These are phyloP conservation scores for Daldinia sp. DNA, from an alignment of 2,329 filamentous ascomycete species.

Conservation along the genomic window DNA sequence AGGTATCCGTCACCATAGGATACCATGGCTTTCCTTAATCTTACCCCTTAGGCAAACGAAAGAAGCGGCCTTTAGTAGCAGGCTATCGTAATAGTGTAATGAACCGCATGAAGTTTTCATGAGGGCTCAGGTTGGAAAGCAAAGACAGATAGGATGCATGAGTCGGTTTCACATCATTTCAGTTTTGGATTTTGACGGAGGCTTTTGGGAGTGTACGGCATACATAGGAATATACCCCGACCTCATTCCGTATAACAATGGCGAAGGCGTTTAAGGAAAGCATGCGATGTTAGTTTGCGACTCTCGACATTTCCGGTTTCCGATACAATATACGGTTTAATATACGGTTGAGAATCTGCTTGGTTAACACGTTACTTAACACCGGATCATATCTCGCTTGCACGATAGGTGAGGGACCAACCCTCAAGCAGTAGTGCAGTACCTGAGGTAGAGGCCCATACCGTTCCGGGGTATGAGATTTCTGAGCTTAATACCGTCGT, in stretches of 20 bases:
- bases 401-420: neutral
- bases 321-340: slow-evolving; percentile 13
- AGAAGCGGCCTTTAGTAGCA: slow-evolving; percentile 9
- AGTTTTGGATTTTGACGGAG: slow-evolving; percentile 22
- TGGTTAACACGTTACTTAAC: slow-evolving; percentile 10
- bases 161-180: slow-evolving; percentile 32
- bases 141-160: slow-evolving; percentile 25
- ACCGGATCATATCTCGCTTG: slow-evolving; percentile 2
- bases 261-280: slow-evolving; percentile 34
- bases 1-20: slow-evolving; percentile 7
- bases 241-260: slow-evolving; percentile 35
- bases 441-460: neutral
- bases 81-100: slow-evolving; percentile 24
- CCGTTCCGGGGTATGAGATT: neutral
- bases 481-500: neutral
- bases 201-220: slow-evolving; percentile 29
- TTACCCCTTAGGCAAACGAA: slow-evolving; percentile 26
- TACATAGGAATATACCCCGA: slow-evolving; percentile 39
- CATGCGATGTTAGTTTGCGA: slow-evolving; percentile 20
- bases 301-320: slow-evolving; percentile 8
- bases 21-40: slow-evolving; percentile 15
- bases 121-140: slow-evolving; percentile 16
- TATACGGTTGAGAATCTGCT: slow-evolving; percentile 8
- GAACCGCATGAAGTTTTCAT: slow-evolving; percentile 12
- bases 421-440: neutral